phyloP scores from a whole-genome alignment of 1,284 basidiomycete species.

The Inonotus hispidus region DNA sequence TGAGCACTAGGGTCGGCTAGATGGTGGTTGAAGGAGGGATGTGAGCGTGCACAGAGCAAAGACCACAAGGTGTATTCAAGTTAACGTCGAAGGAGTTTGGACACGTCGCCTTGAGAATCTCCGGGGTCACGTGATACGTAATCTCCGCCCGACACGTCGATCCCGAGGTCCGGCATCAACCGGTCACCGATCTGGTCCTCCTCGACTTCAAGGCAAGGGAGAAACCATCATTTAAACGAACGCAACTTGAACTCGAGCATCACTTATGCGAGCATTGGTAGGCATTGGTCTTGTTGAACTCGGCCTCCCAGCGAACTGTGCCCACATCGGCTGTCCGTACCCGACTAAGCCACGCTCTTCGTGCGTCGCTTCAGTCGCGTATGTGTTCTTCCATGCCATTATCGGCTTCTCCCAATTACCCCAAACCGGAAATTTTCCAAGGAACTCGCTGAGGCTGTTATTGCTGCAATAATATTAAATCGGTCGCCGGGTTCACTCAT shows the following conservation, averaged over 20 bases:
- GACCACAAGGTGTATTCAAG: background rate
- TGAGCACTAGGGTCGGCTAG: background rate
- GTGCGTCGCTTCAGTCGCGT: background rate
- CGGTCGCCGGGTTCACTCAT: background rate
- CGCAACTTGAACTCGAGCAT: too few species aligned
- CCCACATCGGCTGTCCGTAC: background rate
- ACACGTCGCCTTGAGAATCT: conserved; percentile 5
- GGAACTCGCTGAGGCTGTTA: too few species aligned
- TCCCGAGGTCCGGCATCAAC: background rate
- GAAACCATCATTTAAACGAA: too few species aligned
- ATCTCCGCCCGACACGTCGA: conserved; percentile 5
- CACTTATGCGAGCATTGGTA: too few species aligned
- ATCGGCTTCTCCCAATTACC: background rate
- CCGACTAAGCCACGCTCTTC: background rate
- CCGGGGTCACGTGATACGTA: background rate
- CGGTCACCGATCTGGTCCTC: background rate
- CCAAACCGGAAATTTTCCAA: background rate
- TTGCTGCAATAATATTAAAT: background rate
- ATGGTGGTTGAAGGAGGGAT: background rate
- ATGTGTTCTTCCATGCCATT: background rate
- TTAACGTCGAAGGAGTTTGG: too few species aligned
- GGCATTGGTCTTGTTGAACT: too few species aligned
- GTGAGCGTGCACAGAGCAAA: background rate
- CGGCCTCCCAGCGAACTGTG: too few species aligned
- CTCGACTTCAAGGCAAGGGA: background rate